phyloP scores from a whole-genome alignment of 148 eudicot species.

The Amaranthus palmeri region DNA sequence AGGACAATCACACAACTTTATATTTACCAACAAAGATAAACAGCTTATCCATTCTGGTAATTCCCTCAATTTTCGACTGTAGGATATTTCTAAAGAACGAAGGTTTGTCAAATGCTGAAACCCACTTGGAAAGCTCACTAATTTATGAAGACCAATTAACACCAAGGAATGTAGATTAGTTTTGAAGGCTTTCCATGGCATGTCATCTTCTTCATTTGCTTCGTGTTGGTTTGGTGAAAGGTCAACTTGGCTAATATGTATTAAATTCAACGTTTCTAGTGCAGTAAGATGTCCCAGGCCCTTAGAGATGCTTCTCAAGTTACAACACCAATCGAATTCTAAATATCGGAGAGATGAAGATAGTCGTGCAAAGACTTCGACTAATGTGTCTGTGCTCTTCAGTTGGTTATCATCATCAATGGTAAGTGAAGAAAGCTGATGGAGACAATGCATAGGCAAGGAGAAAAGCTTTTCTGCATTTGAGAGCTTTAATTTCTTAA shows the following conservation, averaged over 20 bases:
- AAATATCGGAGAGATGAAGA: background rate
- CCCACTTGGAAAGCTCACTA: background rate
- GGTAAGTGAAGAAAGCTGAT: too few relatives aligned
- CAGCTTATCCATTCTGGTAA: background rate
- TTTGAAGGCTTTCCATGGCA: too few relatives aligned
- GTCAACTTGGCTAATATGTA: background rate
- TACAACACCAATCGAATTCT: background rate
- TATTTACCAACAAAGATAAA: too few relatives aligned
- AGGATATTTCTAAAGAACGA: background rate
- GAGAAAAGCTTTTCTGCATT: too few relatives aligned
- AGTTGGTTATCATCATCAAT: background rate
- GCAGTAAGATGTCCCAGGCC: background rate
- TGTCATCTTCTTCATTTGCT: too few relatives aligned
- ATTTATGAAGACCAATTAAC: background rate
- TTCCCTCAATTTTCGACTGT: background rate
- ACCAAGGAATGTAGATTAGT: background rate
- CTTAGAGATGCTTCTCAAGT: background rate
- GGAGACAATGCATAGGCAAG: too few relatives aligned
- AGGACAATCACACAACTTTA: background rate
- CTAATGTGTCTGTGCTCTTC: background rate
- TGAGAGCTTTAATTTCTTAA: too few relatives aligned
- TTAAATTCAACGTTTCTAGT: background rate
- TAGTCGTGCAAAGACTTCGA: background rate
- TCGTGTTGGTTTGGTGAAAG: too few relatives aligned
- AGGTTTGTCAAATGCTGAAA: background rate